phyloP scores from a whole-genome alignment of 2,329 filamentous ascomycete species.

The Verruconis gallopava region DNA sequence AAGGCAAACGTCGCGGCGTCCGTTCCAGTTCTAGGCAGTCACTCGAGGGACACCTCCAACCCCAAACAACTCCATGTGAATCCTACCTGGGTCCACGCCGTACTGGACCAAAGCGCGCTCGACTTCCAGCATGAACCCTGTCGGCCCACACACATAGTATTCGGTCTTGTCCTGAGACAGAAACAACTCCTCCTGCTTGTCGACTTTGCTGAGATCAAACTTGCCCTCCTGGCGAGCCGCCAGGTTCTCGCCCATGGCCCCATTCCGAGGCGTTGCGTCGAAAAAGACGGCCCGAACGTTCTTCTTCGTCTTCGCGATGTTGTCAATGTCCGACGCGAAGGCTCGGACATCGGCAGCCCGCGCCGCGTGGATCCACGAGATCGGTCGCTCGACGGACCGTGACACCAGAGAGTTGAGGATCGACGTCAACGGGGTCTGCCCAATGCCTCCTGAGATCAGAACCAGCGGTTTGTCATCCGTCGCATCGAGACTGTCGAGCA shows the following conservation, averaged over 20 bases:
- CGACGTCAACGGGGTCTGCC: conserved; percentile 51
- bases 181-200: conserved; percentile 41
- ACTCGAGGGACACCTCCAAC: conserved; percentile 8
- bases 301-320: conserved; percentile 29
- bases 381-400: conserved; percentile 28
- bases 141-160: conserved; percentile 63
- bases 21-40: background rate
- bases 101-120: conserved; percentile 38
- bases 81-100: conserved; percentile 45
- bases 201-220: conserved; percentile 44
- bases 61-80: conserved; percentile 54
- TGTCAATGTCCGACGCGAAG: conserved; percentile 40
- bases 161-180: conserved; percentile 41
- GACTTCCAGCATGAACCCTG: conserved; percentile 53
- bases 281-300: conserved; percentile 46
- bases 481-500: conserved; percentile 33
- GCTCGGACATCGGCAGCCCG: conserved; percentile 39
- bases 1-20: too few species aligned
- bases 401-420: conserved; percentile 47
- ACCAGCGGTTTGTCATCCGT: conserved; percentile 42
- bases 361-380: conserved; percentile 53
- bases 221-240: conserved; percentile 45
- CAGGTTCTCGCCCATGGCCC: conserved; percentile 42
- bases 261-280: conserved; percentile 37
- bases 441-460: conserved; percentile 55